Base-by-base conservation (phyloP, 2,329 filamentous ascomycete species). In the Aureobasidium leucospermi region DNA sequence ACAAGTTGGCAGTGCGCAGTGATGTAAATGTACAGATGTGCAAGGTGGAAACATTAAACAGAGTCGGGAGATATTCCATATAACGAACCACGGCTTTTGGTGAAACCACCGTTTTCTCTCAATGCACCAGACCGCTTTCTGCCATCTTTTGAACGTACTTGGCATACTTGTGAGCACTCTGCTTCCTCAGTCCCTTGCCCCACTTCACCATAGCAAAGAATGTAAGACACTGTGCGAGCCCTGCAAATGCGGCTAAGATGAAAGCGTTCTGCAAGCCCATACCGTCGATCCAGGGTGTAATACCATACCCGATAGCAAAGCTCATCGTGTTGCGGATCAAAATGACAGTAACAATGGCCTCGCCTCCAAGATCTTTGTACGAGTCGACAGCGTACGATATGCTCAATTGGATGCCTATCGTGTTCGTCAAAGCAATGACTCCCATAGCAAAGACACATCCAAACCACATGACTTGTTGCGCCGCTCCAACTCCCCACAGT, bases 401-500 rank as follows among this genome's bases (percentile, higher is more conserved):
- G 28, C 69, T 73, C 7, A 79, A 62, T 32, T 75, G 74, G 10
- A 78, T 64, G 1, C 76, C 77, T 41, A 80, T 68, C 2, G 72
- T 71, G 53, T 76, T 79, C 13, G 74, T 74, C 52, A 71, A 63
- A 1, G 73, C 76, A 28, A 80, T 74, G 29, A 78, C 68, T 28
- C 75, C 76, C 73, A 80, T 78, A 1, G 75, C 77, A 34, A 79
- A 73, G 3, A 81, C 68, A 6, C 78, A 67, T 1, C 78, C 57
- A 19, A 59, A 59, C 57, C 57, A 59, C 29, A 51, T 48, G 3
- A 59, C 47, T 11, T 71, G 62, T 36, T 78, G 72, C 43, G 76
- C 76, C 2, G 79, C 77, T 5, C 79, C 79, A 0, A 81, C 75
- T 32, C 80, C 79, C 78, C 78, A 81, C 1, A 80, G 67, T 41